These are phyloP conservation scores for Dryas octopetala DNA, from an alignment of 306 rosid species.

Conservation along the genomic window DNA sequence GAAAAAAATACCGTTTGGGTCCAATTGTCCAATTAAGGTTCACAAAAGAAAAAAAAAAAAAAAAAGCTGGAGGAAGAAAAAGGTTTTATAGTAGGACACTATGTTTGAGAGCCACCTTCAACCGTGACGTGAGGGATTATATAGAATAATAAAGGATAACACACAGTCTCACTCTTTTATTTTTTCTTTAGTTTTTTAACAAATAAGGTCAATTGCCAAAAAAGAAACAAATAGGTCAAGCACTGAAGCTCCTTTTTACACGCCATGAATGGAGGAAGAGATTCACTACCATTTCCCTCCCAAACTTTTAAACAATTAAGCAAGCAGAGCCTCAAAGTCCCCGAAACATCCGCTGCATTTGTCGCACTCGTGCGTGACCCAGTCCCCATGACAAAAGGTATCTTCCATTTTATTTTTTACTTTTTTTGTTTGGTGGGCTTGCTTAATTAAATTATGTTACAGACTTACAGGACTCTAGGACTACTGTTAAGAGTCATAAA, in stretches of 20 bases:
- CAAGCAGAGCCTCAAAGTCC: background rate
- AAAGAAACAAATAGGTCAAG: background rate
- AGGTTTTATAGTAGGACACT: background rate
- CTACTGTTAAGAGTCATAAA: background rate
- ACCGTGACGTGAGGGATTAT: no score
- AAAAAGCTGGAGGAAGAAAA: no score
- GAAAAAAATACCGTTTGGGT: no score
- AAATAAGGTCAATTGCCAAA: no score
- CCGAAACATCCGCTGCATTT: slow-evolving; percentile 23
- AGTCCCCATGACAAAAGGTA: slow-evolving; percentile 1
- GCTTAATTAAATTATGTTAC: background rate
- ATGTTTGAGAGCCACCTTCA: no score
- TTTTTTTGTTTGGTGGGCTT: background rate
- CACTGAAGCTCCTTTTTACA: slow-evolving; percentile 2
- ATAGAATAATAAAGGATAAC: no score
- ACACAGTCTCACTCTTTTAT: no score
- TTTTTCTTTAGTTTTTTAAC: no score
- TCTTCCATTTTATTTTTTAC: background rate
- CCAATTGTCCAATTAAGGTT: no score
- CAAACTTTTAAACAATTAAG: background rate
- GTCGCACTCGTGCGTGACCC: slow-evolving; percentile 1
- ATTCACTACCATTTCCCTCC: background rate
- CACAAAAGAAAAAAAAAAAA: no score
- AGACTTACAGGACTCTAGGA: background rate
- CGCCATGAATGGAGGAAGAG: slow-evolving; percentile 9